Base-by-base conservation (phyloP, 768 basidiomycete species). In the Pisolithus sp. region DNA sequence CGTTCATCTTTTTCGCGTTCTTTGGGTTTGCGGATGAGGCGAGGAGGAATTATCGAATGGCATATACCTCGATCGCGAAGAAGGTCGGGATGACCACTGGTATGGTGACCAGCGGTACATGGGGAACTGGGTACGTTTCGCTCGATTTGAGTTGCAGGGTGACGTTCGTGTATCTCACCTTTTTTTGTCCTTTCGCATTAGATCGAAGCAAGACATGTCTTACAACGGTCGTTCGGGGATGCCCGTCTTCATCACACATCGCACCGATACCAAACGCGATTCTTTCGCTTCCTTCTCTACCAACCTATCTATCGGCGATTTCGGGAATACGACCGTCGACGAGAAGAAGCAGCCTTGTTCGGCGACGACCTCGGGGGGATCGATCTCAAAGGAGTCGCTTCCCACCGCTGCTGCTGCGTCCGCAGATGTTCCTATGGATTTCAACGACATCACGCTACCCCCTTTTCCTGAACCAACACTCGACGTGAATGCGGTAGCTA, bases 1-100 rank as follows among this genome's bases (percentile, higher is more conserved):
- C 81, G 4, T 59, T 83, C 50, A 17, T 80, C 40, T 86, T 87
- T 71, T 87, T 86, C 60, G 69, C 62, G 13, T 85, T 83, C 73
- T 87, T 88, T 59, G 85, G 83, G 0, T 80, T 85, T 46, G 81
- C 80, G 4, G 82, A 82, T 38, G 85, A 86, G 65, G 82, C 85
- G 26, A 71, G 68, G 59, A 76, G 69, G 59, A 73, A 83, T 53
- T 86, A 86, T 61, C 71, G 74, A 9, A 60, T 62, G 6, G 72
- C 69, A 0, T 64, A 73, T 53, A 40, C 51, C 31, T 68, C 71
- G 2, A 68, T 79, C 23, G 69, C 73, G 37, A 67, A 63, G 52
- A 57, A 59, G 36, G 64, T 67, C 47, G 71, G 68, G 49, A 52
- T 63, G 30, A 66, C 66, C n/a, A 68, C 62, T 4, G 66, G 55